phyloP scores from a whole-genome alignment of 192 early-diverging fungal species.

The Endogone sp. region DNA sequence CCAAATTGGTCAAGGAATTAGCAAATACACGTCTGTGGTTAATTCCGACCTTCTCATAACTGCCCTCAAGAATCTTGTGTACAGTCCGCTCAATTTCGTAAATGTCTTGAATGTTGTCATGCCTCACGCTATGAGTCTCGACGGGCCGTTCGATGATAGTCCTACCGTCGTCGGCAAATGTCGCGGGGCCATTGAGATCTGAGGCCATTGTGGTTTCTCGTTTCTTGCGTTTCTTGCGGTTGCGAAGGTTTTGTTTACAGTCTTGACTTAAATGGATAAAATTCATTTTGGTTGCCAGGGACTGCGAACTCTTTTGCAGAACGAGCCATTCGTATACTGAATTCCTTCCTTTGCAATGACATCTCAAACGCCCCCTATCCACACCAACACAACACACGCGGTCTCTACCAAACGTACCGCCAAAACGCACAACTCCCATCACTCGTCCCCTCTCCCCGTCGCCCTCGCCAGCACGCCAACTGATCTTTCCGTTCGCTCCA shows the following conservation, averaged over 20 bases:
- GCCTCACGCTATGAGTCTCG: conserved; percentile 24
- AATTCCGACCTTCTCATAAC: conserved; percentile 35
- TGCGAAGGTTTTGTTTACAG: neutral
- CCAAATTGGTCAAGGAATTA: conserved; percentile 4
- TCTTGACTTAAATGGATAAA: neutral
- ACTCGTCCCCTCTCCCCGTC: neutral
- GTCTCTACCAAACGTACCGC: neutral
- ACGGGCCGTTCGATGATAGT: conserved; percentile 54
- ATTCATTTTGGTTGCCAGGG: neutral
- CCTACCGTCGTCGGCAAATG: conserved; percentile 66
- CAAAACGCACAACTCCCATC: neutral
- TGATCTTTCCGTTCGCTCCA: neutral
- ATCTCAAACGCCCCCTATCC: too few species aligned
- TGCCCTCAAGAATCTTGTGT: conserved; percentile 34
- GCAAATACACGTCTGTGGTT: neutral
- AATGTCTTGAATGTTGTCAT: conserved; percentile 36
- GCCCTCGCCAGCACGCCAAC: neutral
- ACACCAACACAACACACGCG: too few species aligned
- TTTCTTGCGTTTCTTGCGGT: too few species aligned
- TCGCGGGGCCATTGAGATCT: conserved; percentile 46
- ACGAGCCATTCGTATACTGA: too few species aligned
- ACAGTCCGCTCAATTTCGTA: conserved; percentile 70
- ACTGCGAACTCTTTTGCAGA: too few species aligned
- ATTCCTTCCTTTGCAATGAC: too few species aligned
- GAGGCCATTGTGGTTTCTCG: neutral